Conservation (phyloP, 345 rosid genomes). For the Eucalyptus marginata region DNA sequence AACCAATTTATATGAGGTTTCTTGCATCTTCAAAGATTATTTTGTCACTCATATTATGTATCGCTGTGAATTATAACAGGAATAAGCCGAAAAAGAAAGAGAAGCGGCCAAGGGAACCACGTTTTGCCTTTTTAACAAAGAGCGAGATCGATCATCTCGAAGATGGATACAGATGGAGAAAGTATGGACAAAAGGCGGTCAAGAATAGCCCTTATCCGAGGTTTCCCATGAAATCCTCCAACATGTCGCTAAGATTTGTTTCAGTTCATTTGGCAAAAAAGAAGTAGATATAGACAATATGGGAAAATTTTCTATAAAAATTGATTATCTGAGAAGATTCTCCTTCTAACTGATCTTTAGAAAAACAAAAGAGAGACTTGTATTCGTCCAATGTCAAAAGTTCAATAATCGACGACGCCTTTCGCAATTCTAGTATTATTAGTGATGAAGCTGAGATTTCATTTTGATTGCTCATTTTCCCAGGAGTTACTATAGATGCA, state of each 20-base stretch:
- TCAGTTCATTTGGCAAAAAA: not conserved
- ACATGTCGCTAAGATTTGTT: not conserved
- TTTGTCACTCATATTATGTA: not conserved
- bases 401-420: not conserved
- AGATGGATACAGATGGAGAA: constrained; percentile 7
- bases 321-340: not conserved
- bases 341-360: not conserved
- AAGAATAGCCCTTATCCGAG: constrained; percentile 7
- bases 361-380: not conserved
- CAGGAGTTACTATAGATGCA: constrained; percentile 3
- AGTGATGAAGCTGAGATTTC: not conserved
- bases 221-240: not conserved
- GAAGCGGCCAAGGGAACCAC: not conserved
- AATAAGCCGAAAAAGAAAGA: not conserved
- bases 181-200: constrained; percentile 4
- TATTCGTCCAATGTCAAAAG: not conserved
- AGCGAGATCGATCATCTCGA: constrained; percentile 4
- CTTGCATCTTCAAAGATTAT: not conserved
- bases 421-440: not conserved
- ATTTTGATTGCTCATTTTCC: not conserved
- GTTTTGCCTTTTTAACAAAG: constrained; percentile 1
- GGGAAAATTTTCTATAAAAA: not conserved
- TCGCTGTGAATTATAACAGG: not conserved
- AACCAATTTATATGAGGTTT: not conserved
- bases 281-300: not conserved